Conservation (phyloP, 257 asterid genomes). For the Plantago major region DNA sequence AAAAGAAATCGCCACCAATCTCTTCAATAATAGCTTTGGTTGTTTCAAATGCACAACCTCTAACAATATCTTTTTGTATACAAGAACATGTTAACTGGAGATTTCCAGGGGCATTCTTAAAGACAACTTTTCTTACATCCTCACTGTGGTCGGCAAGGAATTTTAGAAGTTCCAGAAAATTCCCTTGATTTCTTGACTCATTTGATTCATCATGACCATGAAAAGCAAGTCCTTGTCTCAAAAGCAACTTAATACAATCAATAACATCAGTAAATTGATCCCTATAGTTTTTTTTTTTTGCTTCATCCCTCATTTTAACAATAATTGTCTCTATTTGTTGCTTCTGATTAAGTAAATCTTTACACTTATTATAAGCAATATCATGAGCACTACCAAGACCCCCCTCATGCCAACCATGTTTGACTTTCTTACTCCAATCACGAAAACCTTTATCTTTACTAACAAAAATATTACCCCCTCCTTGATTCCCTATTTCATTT, state of each 20-base stretch:
- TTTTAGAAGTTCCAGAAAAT: too few relatives aligned
- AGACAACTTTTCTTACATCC: not conserved
- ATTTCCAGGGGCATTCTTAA: not conserved
- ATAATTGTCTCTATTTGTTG: too few relatives aligned
- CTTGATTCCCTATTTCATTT: too few relatives aligned
- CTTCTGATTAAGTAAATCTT: not conserved
- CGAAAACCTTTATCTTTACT: too few relatives aligned
- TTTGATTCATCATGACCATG: too few relatives aligned
- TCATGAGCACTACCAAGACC: not conserved
- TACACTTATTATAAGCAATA: not conserved
- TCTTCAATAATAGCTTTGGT: too few relatives aligned
- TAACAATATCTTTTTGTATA: conserved; percentile 2
- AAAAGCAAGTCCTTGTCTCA: too few relatives aligned
- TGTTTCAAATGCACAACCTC: not conserved
- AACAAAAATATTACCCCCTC: too few relatives aligned
- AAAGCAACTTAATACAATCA: too few relatives aligned
- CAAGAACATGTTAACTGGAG: not conserved
- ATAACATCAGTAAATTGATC: too few relatives aligned
- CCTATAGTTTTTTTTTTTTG: not conserved
- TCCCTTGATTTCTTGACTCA: too few relatives aligned
- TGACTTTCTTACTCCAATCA: not conserved
- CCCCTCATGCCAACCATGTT: not conserved
- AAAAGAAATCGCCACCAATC: not conserved
- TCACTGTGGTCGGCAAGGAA: too few relatives aligned
- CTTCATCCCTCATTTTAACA: not conserved